Evolutionary conservation across 805 yeast genomes (phyloP), one percentile per base, ranked within the genome.

Genomic region (Kodamaea restingae): DNA sequence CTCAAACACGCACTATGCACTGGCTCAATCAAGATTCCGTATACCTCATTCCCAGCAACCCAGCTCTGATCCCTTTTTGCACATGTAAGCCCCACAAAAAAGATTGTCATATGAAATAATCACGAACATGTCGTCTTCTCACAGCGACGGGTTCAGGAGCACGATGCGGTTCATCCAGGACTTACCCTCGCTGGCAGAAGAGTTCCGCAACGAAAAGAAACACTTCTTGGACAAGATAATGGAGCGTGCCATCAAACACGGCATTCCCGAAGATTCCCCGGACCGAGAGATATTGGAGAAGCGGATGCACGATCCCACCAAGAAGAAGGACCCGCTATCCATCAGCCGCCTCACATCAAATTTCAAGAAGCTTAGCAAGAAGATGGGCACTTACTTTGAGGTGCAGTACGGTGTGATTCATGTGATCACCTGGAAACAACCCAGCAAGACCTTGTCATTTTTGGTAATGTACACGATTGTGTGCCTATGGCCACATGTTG

Each of bases 401-500:
- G 41, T 80, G 2, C 91, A 84, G 49, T 81, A 81, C 47, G 77
- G 79, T 2, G 30, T 81, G 1, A 66, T 80, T 5, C 75, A 78
- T 36, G 54, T 84, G 1, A 42, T 86, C 17, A 75, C 85, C 4
- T 90, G 97, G 97, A 76, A 79, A 43, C 67, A 71, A 18, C 90
- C 95, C 0, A 67, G 84, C 0, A 73, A 78, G 44, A 88, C 96
- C 0, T 46, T 88, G 4, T 66, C 82, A 0, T 55, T 67, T 15
- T 59, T 87, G 39, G 63, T 81, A 4, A 45, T 78, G 1, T 80
- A 83, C 47, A 81, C 96, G 0, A 69, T 78, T 43, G 63, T 81
- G 1, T 84, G 93, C 50, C 58, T 81, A 25, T 75, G 84, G 63
- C 96, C 96, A 0, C 79, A 79, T 54, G 58, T 84, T 36, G 63